Base-by-base conservation (phyloP, 331 rosid species). In the Malus hybrid region DNA sequence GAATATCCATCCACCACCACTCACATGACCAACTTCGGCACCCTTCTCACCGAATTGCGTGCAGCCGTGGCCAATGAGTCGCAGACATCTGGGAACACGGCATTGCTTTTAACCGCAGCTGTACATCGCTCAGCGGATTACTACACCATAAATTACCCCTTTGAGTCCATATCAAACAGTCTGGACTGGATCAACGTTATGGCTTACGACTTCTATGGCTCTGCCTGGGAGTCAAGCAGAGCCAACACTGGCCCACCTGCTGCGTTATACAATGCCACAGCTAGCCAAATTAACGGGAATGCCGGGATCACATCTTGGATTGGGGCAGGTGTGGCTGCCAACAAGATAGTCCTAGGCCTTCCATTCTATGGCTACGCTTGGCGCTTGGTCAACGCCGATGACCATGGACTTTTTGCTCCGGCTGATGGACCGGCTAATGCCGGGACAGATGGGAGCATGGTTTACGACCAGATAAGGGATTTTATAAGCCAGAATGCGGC, bases 201-300 rank as follows among this genome's bases (percentile, higher is more conserved):
- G 96, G 78, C 79, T 11, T 88, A 90, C 36, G 96, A 88, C 42
- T 86, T 84, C 74, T 87, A 87, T 36, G 85, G 61, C 3, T 90
- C 92, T 0, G 65, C 71, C 4, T 75, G 33, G 82, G 22, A 75
- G 76, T 10, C 80, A 8, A 31, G 55, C 2, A 60, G 7, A 60
- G 31, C 18, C 16, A 6, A 1, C 8, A 85, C 93, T 0, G 79
- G 65, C 1, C 81, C 90, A 0, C 89, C 91, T 0, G 90, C 87
- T 4, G 78, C 77, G 13, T 64, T 86, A 12, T 78, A 60, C 72
- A 69, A 68, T 16, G 10, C 10, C 2, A 20, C 63, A 9, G 3
- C 29, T 20, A 61, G 31, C 32, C 82, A 33, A n/a, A 52, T 81
- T 8, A 81, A 69, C 33, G 78, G 61, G 2, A 71, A 85, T 56